Percentiles rank a stretch among this genome's conserved stretches.
Evolutionary conservation across 441 rosid species (phyloP).

Genomic region (Mallotus japonicus): DNA sequence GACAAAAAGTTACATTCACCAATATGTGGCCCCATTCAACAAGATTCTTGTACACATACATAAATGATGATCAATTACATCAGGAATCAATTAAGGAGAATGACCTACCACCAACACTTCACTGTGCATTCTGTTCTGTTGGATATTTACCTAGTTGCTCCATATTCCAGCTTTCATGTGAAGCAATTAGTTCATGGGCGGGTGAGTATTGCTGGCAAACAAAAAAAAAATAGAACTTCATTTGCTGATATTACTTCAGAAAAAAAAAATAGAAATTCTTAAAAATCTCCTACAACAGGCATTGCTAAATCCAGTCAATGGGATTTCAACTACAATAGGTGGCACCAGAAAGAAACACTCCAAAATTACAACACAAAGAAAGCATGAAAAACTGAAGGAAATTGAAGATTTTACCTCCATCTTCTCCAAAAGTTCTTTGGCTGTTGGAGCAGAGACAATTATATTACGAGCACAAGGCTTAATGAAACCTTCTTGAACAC

Average conservation of each 20-base stretch:
- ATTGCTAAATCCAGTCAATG: no score
- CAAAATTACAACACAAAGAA: background rate
- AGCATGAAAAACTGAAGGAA: background rate
- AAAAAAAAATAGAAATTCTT: no score
- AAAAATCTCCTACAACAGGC: no score
- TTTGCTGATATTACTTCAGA: background rate
- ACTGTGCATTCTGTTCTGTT: slow-evolving; percentile 39
- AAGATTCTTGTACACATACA: slow-evolving; percentile 32
- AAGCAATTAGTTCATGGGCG: slow-evolving; percentile 65
- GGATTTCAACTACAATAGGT: no score
- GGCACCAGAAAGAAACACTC: background rate
- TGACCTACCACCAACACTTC: slow-evolving; percentile 35
- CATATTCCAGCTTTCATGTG: slow-evolving; percentile 78
- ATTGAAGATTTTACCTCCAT: slow-evolving; percentile 62
- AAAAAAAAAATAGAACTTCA: background rate
- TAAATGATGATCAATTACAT: slow-evolving; percentile 36
- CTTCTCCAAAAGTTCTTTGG: slow-evolving; percentile 79
- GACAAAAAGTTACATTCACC: slow-evolving; percentile 30
- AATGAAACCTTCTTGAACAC: slow-evolving; percentile 90
- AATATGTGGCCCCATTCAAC: slow-evolving; percentile 22
- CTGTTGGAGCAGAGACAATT: slow-evolving; percentile 79
- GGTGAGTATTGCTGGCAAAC: slow-evolving; percentile 66
- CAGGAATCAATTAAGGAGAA: slow-evolving; percentile 32
- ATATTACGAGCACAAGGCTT: slow-evolving; percentile 79
- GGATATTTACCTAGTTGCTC: slow-evolving; percentile 62